phyloP scores from a whole-genome alignment of 1,284 basidiomycete species.

The Omphalotus olearius region DNA sequence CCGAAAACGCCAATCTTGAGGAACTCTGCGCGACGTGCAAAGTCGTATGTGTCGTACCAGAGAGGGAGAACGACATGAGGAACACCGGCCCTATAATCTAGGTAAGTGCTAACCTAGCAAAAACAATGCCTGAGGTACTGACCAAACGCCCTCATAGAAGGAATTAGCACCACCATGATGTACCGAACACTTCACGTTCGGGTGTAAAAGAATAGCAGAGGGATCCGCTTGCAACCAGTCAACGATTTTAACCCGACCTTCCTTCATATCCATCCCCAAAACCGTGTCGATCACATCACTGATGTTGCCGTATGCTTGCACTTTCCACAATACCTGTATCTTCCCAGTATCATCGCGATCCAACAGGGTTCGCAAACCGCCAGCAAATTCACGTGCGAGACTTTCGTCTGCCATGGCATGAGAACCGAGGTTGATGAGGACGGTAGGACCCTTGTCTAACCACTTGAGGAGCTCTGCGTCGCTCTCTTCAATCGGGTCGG shows the following conservation, averaged over 20 bases:
- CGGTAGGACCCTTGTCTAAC: conserved; percentile 5
- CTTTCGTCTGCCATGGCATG: conserved; percentile 5
- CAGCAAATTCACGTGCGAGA: conserved; percentile 1
- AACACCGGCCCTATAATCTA: conserved; percentile 2
- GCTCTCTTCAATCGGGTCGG: background rate
- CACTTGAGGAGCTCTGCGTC: conserved; percentile 7
- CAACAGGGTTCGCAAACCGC: conserved; percentile 5
- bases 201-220: conserved; percentile 5
- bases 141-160: conserved; percentile 11
- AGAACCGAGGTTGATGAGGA: conserved; percentile 14
- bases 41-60: conserved; percentile 12
- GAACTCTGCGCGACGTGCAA: conserved; percentile 6
- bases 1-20: conserved; percentile 9
- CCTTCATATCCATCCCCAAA: no score
- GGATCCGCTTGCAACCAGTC: conserved; percentile 6
- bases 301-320: background rate
- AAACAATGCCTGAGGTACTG: background rate
- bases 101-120: background rate
- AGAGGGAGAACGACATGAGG: conserved; percentile 8
- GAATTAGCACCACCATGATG: conserved; percentile 16
- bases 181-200: conserved; percentile 7
- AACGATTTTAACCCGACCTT: conserved; percentile 3
- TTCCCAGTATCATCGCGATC: background rate
- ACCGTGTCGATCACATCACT: no score
- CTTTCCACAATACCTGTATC: conserved; percentile 15